Base-by-base conservation (phyloP, 2,329 filamentous ascomycete species). In the Phoma sp. region DNA sequence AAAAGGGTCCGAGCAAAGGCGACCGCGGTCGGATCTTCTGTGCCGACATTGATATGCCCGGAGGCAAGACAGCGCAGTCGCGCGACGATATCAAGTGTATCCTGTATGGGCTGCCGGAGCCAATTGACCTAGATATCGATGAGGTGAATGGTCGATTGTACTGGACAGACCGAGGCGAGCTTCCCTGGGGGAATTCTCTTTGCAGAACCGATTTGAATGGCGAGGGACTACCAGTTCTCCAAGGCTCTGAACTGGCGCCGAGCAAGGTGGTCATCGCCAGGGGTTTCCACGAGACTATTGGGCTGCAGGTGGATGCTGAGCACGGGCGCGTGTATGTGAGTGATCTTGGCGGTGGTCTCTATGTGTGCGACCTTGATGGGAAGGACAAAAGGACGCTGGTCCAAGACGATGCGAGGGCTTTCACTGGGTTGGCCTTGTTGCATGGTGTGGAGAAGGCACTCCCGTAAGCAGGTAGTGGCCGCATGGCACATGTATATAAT, bases 131-230 rank as follows among this genome's bases (percentile, higher is more conserved):
- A 0, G 82, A 84, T 29, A 61, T 86, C 1, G 82, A 86, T 13
- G 75, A 77, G 10, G 69, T 74, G 0, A 64, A 66, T 2, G 65
- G 76, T 25, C 72, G 66, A 1, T 70, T 87, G 24, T 87, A 83
- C 66, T 87, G 84, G 85, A 86, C 84, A 0, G 85, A 87, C 58
- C 75, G 85, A 0, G 85, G 84, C 4, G 84, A 87, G 58, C 67
- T 80, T 1, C 84, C 84, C 0, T 64, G 69, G 7, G 84, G 84
- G 0, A 85, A 84, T 62, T 78, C 78, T 9, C 57, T 87, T 52
- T 83, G 84, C 65, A 66, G 74, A 7, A 73, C 71, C 1, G 47
- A 51, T 14, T 32, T 60, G 11, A 43, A 49, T 14, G 35, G 24
- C 6, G 29, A 85, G 62, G 67, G 75, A 5, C 71, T 71, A 1